Evolutionary conservation across 352 stramenopile species (phyloP).

Genomic region (Pythium phragmiticola): DNA sequence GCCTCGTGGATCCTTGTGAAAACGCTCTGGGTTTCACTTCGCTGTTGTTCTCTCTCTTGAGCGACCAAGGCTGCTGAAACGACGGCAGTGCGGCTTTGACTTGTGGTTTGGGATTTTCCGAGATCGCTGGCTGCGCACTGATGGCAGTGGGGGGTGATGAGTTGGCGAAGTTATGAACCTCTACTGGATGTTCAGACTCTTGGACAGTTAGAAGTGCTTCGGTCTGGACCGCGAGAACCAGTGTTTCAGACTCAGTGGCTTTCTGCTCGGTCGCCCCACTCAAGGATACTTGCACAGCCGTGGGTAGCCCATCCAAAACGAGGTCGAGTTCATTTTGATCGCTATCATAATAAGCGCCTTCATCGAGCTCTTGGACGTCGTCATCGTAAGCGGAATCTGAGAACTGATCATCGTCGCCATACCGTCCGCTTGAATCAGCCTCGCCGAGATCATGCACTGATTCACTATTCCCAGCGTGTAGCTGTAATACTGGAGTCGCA

Average conservation of each 20-base stretch:
- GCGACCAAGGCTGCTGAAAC: too few relatives aligned
- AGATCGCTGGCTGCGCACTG: too few relatives aligned
- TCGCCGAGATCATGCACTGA: not conserved
- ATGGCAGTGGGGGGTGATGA: too few relatives aligned
- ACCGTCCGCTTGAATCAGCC: not conserved
- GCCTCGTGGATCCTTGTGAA: not conserved
- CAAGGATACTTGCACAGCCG: not conserved
- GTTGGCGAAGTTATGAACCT: too few relatives aligned
- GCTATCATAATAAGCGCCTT: slow-evolving; percentile 20
- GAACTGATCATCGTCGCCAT: not conserved
- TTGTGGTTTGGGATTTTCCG: too few relatives aligned
- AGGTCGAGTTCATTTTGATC: slow-evolving; percentile 4
- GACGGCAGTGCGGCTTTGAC: too few relatives aligned
- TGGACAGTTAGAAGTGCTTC: too few relatives aligned
- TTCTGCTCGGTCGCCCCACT: not conserved
- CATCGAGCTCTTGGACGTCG: slow-evolving; percentile 24
- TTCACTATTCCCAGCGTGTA: not conserved
- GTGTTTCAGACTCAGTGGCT: too few relatives aligned
- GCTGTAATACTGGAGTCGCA: too few relatives aligned
- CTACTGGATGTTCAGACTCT: too few relatives aligned
- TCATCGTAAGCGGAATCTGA: slow-evolving; percentile 18
- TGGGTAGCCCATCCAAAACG: not conserved
- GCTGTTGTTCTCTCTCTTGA: too few relatives aligned
- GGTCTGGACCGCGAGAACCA: too few relatives aligned
- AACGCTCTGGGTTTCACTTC: not conserved